These are phyloP conservation scores for Euclidium syriacum DNA, from an alignment of 345 rosid genomes.

Conservation along the genomic window DNA sequence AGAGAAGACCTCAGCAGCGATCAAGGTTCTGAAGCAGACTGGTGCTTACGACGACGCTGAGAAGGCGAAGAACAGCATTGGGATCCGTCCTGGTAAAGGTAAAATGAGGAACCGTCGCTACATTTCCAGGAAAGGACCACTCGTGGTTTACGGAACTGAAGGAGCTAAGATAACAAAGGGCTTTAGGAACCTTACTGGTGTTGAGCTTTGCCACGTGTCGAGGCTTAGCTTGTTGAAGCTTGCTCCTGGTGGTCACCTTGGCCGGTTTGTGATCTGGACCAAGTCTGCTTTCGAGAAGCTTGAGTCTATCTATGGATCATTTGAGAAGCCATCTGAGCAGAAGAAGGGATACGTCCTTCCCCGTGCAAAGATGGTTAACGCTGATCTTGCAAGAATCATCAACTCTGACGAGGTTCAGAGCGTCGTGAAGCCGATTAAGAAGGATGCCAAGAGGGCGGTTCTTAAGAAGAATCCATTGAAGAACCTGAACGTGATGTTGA, in stretches of 20 bases:
- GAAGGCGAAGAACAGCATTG: constrained; percentile 88
- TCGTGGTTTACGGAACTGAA: constrained; percentile 75
- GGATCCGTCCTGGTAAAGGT: constrained; percentile 87
- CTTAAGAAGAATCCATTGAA: constrained; percentile 94
- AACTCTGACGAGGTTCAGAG: constrained; percentile 97
- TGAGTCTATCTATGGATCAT: constrained; percentile 79
- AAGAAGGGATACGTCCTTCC: constrained; percentile 90
- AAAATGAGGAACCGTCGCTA: constrained; percentile 89
- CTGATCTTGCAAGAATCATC: constrained; percentile 88
- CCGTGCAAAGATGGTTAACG: constrained; percentile 89
- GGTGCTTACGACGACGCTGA: constrained; percentile 86
- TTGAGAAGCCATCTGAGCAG: constrained; percentile 79
- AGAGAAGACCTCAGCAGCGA: constrained; percentile 83
- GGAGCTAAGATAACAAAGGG: constrained; percentile 87
- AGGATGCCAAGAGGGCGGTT: constrained; percentile 67
- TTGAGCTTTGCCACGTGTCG: constrained; percentile 85
- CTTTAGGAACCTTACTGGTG: constrained; percentile 88
- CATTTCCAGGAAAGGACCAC: constrained; percentile 87
- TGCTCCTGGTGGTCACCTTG: constrained; percentile 98
- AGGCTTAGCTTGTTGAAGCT: constrained; percentile 78
- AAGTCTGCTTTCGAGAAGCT: constrained; percentile 92
- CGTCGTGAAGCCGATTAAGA: constrained; percentile 81
- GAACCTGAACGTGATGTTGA: constrained; percentile 78
- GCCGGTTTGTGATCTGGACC: constrained; percentile 92
- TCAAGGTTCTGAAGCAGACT: constrained; percentile 73